phyloP scores from a whole-genome alignment of 176 grass and related monocot species.

The Thinopyrum elongatum region DNA sequence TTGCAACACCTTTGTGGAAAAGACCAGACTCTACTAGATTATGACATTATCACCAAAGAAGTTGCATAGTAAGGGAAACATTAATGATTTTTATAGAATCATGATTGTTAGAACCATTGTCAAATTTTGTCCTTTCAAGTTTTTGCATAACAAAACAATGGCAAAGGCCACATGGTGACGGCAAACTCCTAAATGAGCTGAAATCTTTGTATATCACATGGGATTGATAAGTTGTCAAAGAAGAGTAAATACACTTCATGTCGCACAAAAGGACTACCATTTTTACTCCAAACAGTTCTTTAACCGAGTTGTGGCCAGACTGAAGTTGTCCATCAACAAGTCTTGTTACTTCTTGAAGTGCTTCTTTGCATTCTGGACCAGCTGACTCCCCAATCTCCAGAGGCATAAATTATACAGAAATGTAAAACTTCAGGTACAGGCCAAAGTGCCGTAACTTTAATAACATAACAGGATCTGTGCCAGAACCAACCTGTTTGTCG shows the following conservation, averaged over 20 bases:
- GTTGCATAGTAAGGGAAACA: not conserved
- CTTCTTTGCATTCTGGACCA: constrained; percentile 90
- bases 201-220: not conserved
- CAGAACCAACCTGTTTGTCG: constrained; percentile 40
- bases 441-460: not conserved
- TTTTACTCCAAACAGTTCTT: constrained; percentile 71
- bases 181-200: not conserved
- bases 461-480: constrained; percentile 6
- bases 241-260: constrained; percentile 20
- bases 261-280: constrained; percentile 39
- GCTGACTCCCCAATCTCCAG: constrained; percentile 84
- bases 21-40: not conserved
- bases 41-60: constrained; percentile 17
- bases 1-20: not conserved
- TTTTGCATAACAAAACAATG: not conserved
- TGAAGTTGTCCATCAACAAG: constrained; percentile 70
- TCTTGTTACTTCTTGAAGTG: constrained; percentile 84
- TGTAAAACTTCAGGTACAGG: constrained; percentile 23
- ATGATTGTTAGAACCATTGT: not conserved
- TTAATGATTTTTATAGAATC: constrained; percentile 1
- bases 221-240: constrained; percentile 8
- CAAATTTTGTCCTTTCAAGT: not conserved
- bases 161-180: not conserved
- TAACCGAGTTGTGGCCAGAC: constrained; percentile 52
- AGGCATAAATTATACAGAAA: constrained; percentile 1